Conservation (phyloP, 176 grass and related monocot genomes). For the Panicum miliaceum region DNA sequence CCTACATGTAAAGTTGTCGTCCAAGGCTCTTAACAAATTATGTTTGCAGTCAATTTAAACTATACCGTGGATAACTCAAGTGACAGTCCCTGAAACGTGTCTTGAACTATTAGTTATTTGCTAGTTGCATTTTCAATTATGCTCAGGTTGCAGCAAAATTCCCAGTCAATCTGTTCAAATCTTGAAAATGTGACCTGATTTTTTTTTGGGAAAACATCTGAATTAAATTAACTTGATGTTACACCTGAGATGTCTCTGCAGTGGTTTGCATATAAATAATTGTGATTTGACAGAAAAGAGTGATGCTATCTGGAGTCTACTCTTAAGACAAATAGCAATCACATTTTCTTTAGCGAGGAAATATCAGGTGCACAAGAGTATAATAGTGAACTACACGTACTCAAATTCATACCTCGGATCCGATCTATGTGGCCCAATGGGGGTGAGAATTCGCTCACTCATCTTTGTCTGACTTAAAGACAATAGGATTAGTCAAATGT, state of each 20-base stretch:
- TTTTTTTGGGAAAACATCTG: neutral
- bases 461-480: conserved; percentile 4
- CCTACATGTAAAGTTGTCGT: neutral
- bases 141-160: conserved; percentile 15
- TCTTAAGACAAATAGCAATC: conserved; percentile 6
- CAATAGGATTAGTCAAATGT: neutral
- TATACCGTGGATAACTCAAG: neutral
- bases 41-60: neutral
- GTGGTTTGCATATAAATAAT: conserved; percentile 14
- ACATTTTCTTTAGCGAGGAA: conserved; percentile 1
- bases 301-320: conserved; percentile 4
- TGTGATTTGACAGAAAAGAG: neutral
- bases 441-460: neutral
- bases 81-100: neutral
- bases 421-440: neutral
- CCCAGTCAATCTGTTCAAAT: neutral
- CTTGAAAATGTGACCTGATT: neutral
- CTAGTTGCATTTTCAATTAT: neutral
- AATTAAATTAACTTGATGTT: conserved; percentile 1
- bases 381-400: neutral
- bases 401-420: neutral
- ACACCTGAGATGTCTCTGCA: neutral
- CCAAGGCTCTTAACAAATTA: neutral
- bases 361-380: neutral
- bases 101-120: conserved; percentile 9